A percentile compares a stretch with the other conserved stretches of the same genome.
These are phyloP conservation scores for Monoraphidium neglectum DNA, from an alignment of 139 green algal genomes.

Conservation along the genomic window DNA sequence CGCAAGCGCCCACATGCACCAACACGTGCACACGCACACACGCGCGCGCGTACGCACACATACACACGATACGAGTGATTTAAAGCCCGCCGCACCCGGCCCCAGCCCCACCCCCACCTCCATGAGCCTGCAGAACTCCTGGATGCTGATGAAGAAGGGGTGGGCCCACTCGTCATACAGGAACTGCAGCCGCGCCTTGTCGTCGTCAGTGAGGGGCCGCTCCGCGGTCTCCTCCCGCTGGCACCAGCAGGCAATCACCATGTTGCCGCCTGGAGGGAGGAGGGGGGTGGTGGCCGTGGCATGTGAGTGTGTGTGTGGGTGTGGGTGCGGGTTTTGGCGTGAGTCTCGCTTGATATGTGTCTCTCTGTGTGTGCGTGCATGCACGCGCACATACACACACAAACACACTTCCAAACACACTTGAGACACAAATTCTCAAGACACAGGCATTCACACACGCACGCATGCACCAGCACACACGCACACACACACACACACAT, in stretches of 20 bases:
- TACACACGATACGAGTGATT: too few relatives aligned
- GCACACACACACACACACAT: too few relatives aligned
- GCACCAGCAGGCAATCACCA: constrained; percentile 91
- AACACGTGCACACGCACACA: too few relatives aligned
- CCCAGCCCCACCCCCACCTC: too few relatives aligned
- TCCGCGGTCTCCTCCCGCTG: constrained; percentile 78
- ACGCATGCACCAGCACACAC: too few relatives aligned
- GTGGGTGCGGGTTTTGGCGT: too few relatives aligned
- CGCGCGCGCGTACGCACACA: too few relatives aligned
- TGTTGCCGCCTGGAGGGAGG: neutral
- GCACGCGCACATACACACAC: neutral
- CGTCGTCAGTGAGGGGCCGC: constrained; percentile 67
- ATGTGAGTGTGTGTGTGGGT: neutral
- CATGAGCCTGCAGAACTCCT: constrained; percentile 90
- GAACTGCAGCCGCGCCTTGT: constrained; percentile 86
- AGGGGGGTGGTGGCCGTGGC: neutral
- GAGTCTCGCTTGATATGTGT: too few relatives aligned
- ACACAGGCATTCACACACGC: too few relatives aligned
- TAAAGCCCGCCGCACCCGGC: too few relatives aligned
- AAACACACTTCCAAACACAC: neutral
- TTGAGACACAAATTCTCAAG: neutral
- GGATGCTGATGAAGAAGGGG: constrained; percentile 93
- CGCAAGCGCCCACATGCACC: too few relatives aligned
- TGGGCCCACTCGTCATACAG: constrained; percentile 97
- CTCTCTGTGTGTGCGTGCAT: too few relatives aligned